These are phyloP conservation scores for Serendipita sp. DNA, from an alignment of 768 basidiomycete genomes.

Conservation along the genomic window DNA sequence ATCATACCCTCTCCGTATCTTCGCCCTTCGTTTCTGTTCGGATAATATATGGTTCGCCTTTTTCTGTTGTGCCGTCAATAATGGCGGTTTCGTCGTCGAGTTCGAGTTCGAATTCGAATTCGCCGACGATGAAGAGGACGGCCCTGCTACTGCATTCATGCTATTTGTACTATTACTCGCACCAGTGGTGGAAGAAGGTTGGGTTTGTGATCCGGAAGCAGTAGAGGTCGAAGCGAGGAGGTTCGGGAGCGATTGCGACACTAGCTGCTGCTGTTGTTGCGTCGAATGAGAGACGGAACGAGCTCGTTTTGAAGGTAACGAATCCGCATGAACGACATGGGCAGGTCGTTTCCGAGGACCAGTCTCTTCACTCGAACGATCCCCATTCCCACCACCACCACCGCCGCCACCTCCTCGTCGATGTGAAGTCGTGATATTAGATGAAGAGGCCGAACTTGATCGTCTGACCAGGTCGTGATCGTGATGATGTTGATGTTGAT, in stretches of 20 bases:
- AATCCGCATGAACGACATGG: not conserved
- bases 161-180: too few relatives aligned
- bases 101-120: not conserved
- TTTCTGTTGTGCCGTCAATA: slow-evolving; percentile 73
- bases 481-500: not conserved
- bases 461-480: not conserved
- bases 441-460: not conserved
- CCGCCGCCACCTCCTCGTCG: too few relatives aligned
- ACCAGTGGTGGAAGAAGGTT: too few relatives aligned
- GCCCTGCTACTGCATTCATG: not conserved
- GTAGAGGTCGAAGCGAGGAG: too few relatives aligned
- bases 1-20: slow-evolving; percentile 80
- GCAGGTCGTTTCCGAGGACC: not conserved
- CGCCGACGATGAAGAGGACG: not conserved
- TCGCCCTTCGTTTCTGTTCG: slow-evolving; percentile 86
- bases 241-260: too few relatives aligned
- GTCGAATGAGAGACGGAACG: not conserved
- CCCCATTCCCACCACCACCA: not conserved
- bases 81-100: slow-evolving; percentile 19
- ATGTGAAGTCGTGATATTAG: not conserved
- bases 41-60: slow-evolving; percentile 88
- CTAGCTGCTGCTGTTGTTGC: not conserved
- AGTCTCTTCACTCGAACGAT: not conserved
- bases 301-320: not conserved
- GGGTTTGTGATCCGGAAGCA: too few relatives aligned